Conservation (phyloP, 306 rosid species). For the Gynostemma pentaphyllum region DNA sequence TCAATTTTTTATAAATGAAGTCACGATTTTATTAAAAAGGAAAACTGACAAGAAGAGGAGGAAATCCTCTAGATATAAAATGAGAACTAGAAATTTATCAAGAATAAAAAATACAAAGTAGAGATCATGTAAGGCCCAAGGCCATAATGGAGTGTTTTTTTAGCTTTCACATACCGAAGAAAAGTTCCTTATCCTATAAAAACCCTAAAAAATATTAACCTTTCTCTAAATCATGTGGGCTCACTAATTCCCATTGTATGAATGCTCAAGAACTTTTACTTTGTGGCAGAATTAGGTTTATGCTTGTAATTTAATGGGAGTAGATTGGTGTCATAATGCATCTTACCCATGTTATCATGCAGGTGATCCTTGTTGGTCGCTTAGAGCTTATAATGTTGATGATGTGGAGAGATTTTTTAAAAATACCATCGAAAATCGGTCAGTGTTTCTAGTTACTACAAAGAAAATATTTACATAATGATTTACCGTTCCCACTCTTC, state of each 20-base stretch:
- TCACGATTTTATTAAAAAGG: too few species aligned
- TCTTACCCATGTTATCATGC: slow-evolving; percentile 19
- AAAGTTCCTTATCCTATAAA: too few species aligned
- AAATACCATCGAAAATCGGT: slow-evolving; percentile 86
- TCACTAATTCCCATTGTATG: not conserved
- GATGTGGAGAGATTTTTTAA: slow-evolving; percentile 78
- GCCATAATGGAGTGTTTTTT: too few species aligned
- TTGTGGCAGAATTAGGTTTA: not conserved
- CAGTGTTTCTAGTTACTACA: slow-evolving; percentile 3
- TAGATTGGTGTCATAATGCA: not conserved
- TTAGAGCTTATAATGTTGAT: slow-evolving; percentile 56
- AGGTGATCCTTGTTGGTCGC: slow-evolving; percentile 88
- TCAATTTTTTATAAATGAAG: too few species aligned
- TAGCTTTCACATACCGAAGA: too few species aligned
- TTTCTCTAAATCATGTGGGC: not conserved
- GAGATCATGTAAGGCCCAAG: too few species aligned
- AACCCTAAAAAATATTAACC: too few species aligned
- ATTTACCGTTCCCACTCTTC: not conserved
- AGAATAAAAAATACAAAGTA: too few species aligned
- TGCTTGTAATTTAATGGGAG: not conserved
- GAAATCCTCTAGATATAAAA: too few species aligned
- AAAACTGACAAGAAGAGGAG: too few species aligned
- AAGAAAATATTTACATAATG: not conserved
- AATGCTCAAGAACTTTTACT: not conserved
- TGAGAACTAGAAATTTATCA: too few species aligned